Base-by-base conservation (phyloP, 2,329 filamentous ascomycete genomes). In the Elsinoe australis region DNA sequence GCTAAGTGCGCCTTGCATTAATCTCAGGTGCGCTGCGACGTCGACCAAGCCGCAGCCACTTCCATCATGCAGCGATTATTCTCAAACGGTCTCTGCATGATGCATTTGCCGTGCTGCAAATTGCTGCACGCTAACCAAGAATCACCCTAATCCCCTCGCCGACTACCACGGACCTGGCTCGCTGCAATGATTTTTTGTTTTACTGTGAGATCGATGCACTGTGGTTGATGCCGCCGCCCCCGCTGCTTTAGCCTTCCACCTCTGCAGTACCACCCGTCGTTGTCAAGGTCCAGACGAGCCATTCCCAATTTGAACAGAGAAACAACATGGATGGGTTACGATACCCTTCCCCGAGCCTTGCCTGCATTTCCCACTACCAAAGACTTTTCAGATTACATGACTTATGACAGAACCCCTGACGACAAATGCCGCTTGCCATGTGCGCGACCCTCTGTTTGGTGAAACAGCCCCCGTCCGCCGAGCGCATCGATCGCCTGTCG, bases 61-160 rank as follows among this genome's bases (percentile, higher is more conserved):
- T 44, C 39, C 39, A 44, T 44, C 39, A 44, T 44, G 17, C 39
- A 18, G n/a, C 39, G 15, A 44, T 31, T 19, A 31, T 31, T 44
- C 39, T 44, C 39, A 44, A 44, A 44, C 39, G 24, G 39, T 44
- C 39, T 24, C 17, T 44, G 39, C 39, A 44, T 44, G 26, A 39
- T 7, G 26, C 26, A 29, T 12, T n/a, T 19, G 21, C 4, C n/a
- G 33, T 19, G 33, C 18, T 21, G 33, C 15, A 36, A 36, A 15
- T 21, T 44, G 39, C 39, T 44, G 39, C 39, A 44, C 26, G 39
- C 39, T 44, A 44, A 44, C 28, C 18, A 32, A 18, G 18, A 44
- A n/a, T 42, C 15, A 7, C 17, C 24, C 39, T 15, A 32, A 41
- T 41, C 36, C 8, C 22, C 39, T 18, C 28, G 17, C 28, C 24